Percentiles rank a stretch among this genome's conserved stretches.
These are phyloP conservation scores for Naganishia vishniacii DNA, from an alignment of 768 basidiomycete genomes.

Conservation along the genomic window DNA sequence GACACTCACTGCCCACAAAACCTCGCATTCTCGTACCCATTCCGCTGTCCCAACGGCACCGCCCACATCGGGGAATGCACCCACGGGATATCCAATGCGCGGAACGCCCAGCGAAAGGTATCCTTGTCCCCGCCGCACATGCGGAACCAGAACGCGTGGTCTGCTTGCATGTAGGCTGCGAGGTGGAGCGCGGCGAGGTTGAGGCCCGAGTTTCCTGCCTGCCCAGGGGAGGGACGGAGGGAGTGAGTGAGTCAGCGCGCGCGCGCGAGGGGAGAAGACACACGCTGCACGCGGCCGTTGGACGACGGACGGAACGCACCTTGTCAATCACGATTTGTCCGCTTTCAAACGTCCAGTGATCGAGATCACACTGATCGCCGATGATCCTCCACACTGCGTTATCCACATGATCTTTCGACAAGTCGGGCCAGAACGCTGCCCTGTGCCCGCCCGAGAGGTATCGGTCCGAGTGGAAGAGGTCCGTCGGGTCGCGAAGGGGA, in stretches of 20 bases:
- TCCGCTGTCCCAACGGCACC: conserved; percentile 39
- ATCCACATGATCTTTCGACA: conserved; percentile 50
- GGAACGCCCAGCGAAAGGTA: conserved; percentile 50
- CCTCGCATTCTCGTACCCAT: conserved; percentile 33
- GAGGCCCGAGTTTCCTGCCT: conserved; percentile 48
- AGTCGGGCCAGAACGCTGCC: conserved; percentile 52
- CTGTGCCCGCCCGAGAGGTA: conserved; percentile 35
- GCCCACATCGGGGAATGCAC: conserved; percentile 47
- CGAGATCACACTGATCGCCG: conserved; percentile 44
- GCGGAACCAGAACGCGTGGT: conserved; percentile 51
- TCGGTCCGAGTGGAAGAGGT: conserved; percentile 47
- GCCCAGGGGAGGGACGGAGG: neutral
- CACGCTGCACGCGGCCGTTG: too few species aligned
- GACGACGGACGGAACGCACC: too few species aligned
- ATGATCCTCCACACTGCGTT: conserved; percentile 52
- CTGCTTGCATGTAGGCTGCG: conserved; percentile 48
- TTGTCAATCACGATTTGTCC: conserved; percentile 52
- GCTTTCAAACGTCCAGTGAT: conserved; percentile 50
- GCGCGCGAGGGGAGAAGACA: too few species aligned
- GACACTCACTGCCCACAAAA: conserved; percentile 50
- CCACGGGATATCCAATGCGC: conserved; percentile 46
- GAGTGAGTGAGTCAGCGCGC: neutral
- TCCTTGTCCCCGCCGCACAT: conserved; percentile 51
- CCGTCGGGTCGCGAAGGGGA: conserved; percentile 47
- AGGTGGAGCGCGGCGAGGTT: conserved; percentile 50